A percentile compares a stretch with the other conserved stretches of the same genome.
These are phyloP conservation scores for Populus deltoides DNA, from an alignment of 345 rosid genomes.

Conservation along the genomic window DNA sequence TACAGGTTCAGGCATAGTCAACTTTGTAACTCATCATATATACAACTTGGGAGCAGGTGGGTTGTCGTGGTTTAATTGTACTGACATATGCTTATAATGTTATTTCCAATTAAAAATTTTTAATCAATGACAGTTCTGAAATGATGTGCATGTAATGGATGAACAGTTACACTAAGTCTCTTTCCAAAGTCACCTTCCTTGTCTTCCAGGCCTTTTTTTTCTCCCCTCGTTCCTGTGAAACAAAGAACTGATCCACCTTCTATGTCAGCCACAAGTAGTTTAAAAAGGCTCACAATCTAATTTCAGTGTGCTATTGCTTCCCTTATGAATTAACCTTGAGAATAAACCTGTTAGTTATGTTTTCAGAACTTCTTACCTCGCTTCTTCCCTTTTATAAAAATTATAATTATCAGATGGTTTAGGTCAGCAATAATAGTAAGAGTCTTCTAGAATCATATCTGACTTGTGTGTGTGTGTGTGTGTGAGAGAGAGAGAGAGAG, in stretches of 20 bases:
- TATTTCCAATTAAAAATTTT: no score
- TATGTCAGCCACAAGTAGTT: not conserved
- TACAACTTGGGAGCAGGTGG: conserved; percentile 93
- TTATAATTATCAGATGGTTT: no score
- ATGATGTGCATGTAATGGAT: no score
- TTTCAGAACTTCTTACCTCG: not conserved
- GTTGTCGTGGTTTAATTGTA: not conserved
- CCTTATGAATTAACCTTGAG: not conserved
- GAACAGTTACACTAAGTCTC: not conserved
- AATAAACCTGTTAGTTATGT: not conserved
- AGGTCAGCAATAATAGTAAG: not conserved
- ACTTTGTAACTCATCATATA: conserved; percentile 79
- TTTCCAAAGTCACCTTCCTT: not conserved
- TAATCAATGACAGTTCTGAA: no score
- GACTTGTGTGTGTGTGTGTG: not conserved
- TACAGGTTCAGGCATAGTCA: conserved; percentile 62
- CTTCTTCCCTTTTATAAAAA: not conserved
- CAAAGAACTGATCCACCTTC: no score
- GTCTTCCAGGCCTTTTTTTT: not conserved
- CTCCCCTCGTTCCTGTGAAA: not conserved
- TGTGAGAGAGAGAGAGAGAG: not conserved
- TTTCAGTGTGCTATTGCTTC: not conserved
- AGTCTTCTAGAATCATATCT: not conserved
- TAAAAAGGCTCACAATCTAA: not conserved
- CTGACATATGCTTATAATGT: not conserved